Conservation (phyloP, 352 stramenopile genomes). For the Poterioochromonas sp. region DNA sequence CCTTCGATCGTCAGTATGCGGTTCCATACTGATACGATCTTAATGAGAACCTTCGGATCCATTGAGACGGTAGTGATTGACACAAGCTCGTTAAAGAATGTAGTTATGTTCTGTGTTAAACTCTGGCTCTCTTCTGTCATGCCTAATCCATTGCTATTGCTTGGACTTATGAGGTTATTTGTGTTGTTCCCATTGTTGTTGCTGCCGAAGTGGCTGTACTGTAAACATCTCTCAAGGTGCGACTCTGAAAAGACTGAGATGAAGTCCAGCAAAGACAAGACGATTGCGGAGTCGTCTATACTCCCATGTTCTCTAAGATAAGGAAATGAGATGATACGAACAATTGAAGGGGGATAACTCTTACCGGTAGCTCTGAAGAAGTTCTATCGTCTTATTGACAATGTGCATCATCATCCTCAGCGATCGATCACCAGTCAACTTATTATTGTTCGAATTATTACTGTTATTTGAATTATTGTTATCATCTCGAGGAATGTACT, state of each 20-base stretch:
- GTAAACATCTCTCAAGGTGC: constrained; percentile 18
- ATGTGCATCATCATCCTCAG: not conserved
- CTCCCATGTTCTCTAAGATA: not conserved
- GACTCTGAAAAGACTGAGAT: constrained; percentile 14
- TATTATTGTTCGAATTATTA: too few species aligned
- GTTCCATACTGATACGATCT: constrained; percentile 3
- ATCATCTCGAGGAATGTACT: not conserved
- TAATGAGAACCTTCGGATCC: not conserved
- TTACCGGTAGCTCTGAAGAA: not conserved
- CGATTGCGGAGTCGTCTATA: not conserved
- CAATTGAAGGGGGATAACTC: not conserved
- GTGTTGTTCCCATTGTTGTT: not conserved
- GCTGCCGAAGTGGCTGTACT: not conserved
- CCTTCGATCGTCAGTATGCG: not conserved
- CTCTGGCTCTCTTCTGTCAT: not conserved
- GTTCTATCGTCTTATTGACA: not conserved
- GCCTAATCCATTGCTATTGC: too few species aligned
- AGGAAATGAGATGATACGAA: not conserved
- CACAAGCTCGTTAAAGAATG: constrained; percentile 3
- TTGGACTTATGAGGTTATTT: not conserved
- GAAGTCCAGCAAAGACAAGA: constrained; percentile 14
- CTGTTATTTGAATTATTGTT: too few species aligned
- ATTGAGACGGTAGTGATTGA: not conserved
- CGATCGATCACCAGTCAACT: not conserved
- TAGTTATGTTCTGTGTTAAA: not conserved